phyloP scores from a whole-genome alignment of 192 early-diverging fungal species.

The Chytriomyces sp. region DNA sequence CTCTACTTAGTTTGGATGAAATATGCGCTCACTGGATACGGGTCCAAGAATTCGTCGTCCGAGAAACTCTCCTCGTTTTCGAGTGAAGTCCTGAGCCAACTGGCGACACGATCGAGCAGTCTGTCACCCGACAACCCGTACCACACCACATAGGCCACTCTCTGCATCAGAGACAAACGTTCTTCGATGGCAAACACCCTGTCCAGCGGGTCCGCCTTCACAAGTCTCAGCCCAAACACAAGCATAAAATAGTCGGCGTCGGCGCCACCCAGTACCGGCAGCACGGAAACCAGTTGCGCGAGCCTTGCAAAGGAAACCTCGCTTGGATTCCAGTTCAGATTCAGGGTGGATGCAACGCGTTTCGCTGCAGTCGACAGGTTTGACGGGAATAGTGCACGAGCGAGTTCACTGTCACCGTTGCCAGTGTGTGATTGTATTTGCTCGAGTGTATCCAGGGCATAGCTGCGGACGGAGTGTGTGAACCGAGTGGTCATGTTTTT shows the following conservation, averaged over 20 bases:
- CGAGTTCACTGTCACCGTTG: too few relatives aligned
- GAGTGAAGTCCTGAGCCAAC: neutral
- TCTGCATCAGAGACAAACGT: neutral
- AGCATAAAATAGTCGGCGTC: constrained; percentile 2
- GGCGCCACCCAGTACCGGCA: neutral
- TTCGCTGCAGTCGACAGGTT: too few relatives aligned
- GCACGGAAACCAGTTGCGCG: neutral
- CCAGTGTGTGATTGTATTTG: too few relatives aligned
- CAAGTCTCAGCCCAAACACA: constrained; percentile 3
- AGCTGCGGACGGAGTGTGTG: too few relatives aligned
- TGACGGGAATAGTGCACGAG: too few relatives aligned
- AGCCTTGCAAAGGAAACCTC: neutral
- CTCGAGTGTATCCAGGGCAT: too few relatives aligned
- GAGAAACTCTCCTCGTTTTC: neutral
- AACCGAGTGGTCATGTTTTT: too few relatives aligned
- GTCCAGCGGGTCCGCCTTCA: neutral
- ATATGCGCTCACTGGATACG: too few relatives aligned
- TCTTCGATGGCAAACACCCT: neutral
- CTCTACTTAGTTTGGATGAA: too few relatives aligned
- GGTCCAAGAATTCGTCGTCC: neutral
- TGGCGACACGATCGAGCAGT: neutral
- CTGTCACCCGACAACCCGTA: neutral
- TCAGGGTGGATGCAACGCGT: too few relatives aligned
- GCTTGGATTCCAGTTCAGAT: too few relatives aligned
- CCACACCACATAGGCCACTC: neutral